Conservation (phyloP, 23 red algal species). For the Pyropia yezoensis region DNA sequence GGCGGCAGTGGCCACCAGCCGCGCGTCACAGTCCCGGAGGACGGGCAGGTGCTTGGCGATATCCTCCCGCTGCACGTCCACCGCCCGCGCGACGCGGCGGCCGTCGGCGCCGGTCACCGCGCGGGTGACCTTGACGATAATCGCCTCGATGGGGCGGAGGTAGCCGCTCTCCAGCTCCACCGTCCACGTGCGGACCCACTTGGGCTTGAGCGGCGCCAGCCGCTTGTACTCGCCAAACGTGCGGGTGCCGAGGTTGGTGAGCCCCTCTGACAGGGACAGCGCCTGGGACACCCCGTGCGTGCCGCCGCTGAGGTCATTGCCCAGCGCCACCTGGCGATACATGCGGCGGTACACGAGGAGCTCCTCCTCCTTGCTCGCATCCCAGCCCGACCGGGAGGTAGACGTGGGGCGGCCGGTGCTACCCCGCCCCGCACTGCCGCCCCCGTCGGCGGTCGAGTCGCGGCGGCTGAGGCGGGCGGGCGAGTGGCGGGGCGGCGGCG, state of each 20-base stretch:
- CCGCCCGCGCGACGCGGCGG: constrained; percentile 27
- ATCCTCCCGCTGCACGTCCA: constrained; percentile 63
- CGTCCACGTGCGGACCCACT: constrained; percentile 61
- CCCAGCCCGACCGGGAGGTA: too few species aligned
- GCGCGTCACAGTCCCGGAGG: constrained; percentile 53
- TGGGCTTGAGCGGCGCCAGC: constrained; percentile 54
- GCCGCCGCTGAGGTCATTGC: too few species aligned
- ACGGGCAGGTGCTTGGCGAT: constrained; percentile 65
- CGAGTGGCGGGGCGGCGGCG: too few species aligned
- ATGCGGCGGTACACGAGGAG: too few species aligned
- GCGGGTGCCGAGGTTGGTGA: constrained; percentile 73
- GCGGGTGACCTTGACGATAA: constrained; percentile 26
- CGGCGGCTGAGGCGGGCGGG: too few species aligned
- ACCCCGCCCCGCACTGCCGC: too few species aligned
- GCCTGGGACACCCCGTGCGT: too few species aligned
- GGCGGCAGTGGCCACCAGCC: constrained; percentile 37
- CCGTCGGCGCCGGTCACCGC: constrained; percentile 3
- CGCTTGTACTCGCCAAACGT: constrained; percentile 93
- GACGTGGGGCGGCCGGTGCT: too few species aligned
- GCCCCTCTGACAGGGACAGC: too few species aligned
- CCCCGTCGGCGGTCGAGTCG: too few species aligned
- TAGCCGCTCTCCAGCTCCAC: constrained; percentile 66
- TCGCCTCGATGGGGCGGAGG: constrained; percentile 58
- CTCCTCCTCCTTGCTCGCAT: too few species aligned
- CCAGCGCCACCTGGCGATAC: too few species aligned